These are phyloP conservation scores for Scalesia atractyloides DNA, from an alignment of 129 eudicot species.

Conservation along the genomic window DNA sequence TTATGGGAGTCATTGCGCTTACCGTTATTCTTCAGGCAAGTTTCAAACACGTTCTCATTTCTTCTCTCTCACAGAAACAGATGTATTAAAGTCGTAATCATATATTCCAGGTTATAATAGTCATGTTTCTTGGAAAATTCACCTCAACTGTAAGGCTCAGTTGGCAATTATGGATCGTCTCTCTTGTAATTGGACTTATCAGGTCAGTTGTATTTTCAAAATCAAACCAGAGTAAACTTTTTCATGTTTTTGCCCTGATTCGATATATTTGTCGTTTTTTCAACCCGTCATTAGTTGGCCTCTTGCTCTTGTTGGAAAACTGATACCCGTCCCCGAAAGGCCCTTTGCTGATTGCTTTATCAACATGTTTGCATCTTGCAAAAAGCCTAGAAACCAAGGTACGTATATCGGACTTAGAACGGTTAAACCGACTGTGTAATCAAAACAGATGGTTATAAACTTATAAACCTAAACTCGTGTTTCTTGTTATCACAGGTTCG, in stretches of 20 bases:
- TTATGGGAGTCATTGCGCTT: slow-evolving; percentile 70
- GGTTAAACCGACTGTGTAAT: neutral
- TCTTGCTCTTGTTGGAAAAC: slow-evolving; percentile 54
- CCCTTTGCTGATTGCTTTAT: slow-evolving; percentile 47
- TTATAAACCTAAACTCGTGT: neutral
- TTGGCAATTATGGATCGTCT: slow-evolving; percentile 89
- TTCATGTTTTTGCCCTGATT: slow-evolving; percentile 5
- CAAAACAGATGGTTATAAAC: neutral
- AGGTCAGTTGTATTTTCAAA: slow-evolving; percentile 51
- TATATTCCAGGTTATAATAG: slow-evolving; percentile 56
- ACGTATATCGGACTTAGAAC: neutral
- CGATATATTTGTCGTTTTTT: neutral
- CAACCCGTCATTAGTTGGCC: slow-evolving; percentile 52
- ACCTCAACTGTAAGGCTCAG: slow-evolving; percentile 70
- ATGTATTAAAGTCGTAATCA: neutral
- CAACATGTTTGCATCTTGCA: slow-evolving; percentile 12
- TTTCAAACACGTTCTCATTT: neutral
- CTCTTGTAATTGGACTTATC: slow-evolving; percentile 61
- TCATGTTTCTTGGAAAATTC: slow-evolving; percentile 88
- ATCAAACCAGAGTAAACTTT: neutral
- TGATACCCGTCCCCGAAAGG: slow-evolving; percentile 58
- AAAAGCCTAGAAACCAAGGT: slow-evolving; percentile 25
- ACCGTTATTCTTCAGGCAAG: slow-evolving; percentile 74
- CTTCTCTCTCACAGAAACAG: neutral
- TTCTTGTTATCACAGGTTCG: slow-evolving; percentile 26